Conservation (phyloP, 345 rosid species). For the Gossypium raimondii region DNA sequence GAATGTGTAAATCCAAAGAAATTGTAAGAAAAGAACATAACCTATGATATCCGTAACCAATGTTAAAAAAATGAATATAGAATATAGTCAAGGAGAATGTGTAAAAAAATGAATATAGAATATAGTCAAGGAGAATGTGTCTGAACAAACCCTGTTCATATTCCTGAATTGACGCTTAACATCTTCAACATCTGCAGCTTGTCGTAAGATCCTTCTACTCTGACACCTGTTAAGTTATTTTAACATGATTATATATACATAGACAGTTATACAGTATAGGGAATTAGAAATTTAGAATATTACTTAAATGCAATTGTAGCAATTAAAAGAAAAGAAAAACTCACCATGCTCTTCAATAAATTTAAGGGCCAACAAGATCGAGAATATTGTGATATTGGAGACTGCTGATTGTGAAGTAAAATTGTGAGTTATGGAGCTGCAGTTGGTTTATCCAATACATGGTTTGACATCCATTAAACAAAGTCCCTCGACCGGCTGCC, state of each 20-base stretch:
- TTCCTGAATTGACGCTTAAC: conserved; percentile 79
- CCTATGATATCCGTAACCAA: too few species aligned
- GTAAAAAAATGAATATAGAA: not conserved
- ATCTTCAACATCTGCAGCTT: conserved; percentile 97
- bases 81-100: too few species aligned
- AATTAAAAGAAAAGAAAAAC: conserved; percentile 20
- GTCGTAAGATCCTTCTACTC: conserved; percentile 90
- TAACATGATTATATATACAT: conserved; percentile 8
- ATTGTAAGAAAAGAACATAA: not conserved
- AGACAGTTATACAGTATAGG: not conserved
- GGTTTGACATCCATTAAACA: too few species aligned
- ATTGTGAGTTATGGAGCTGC: too few species aligned
- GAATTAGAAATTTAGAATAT: not conserved
- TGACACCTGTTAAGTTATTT: conserved; percentile 54
- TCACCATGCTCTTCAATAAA: conserved; percentile 89
- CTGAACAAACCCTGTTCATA: conserved; percentile 81
- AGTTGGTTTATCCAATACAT: too few species aligned
- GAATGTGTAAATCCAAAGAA: not conserved
- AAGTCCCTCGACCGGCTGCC: too few species aligned
- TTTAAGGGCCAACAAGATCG: conserved; percentile 76
- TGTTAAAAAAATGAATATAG: too few species aligned
- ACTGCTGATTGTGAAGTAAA: too few species aligned
- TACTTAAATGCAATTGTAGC: conserved; percentile 12
- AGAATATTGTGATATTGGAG: too few species aligned
- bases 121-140: conserved; percentile 8